Conservation (phyloP, 2,329 filamentous ascomycete genomes). For the Talaromyces sp. region DNA sequence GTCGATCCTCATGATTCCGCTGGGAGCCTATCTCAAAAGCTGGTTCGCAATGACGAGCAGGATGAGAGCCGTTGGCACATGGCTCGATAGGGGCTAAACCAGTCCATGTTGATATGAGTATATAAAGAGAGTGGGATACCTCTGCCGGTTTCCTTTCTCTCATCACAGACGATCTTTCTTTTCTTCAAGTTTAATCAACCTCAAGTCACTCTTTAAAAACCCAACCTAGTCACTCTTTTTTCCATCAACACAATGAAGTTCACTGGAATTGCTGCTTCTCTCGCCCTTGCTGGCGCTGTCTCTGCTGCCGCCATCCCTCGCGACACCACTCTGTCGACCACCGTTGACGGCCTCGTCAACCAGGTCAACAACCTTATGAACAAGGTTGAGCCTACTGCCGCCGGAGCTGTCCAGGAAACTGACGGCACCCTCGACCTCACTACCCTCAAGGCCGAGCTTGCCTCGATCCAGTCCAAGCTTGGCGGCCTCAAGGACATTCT, state of each 20-base stretch:
- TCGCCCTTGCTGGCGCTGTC: constrained; percentile 25
- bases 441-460: constrained; percentile 9
- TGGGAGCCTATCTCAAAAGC: background rate
- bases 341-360: constrained; percentile 14
- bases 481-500: constrained; percentile 4
- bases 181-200: background rate
- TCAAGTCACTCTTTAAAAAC: background rate
- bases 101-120: background rate
- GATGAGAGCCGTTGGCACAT: background rate
- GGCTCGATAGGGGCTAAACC: background rate
- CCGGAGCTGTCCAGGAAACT: background rate
- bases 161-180: background rate
- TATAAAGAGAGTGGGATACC: background rate
- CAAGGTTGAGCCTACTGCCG: constrained; percentile 5
- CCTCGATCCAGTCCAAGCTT: constrained; percentile 12
- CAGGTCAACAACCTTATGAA: constrained; percentile 10
- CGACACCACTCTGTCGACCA: constrained; percentile 13
- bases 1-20: background rate
- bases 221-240: constrained; percentile 19
- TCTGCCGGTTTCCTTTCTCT: background rate
- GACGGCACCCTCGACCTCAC: constrained; percentile 1
- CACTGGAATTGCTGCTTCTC: constrained; percentile 25
- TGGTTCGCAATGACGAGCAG: background rate
- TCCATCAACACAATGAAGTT: constrained; percentile 30
- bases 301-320: constrained; percentile 24